Conservation (phyloP, 1,139 yeast genomes). For the Arxiozyma telluris region DNA sequence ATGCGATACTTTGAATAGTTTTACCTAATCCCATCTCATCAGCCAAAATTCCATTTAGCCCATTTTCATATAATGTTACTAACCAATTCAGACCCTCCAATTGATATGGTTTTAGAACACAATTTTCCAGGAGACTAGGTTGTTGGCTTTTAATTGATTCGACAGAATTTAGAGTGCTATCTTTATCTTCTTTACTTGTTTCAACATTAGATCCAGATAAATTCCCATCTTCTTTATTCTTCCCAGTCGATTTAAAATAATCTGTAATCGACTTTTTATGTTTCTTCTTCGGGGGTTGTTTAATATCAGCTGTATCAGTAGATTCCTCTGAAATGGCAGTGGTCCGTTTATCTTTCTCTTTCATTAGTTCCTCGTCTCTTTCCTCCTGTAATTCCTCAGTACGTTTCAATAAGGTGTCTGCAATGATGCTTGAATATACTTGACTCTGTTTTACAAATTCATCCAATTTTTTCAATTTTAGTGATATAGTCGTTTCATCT, state of each 20-base stretch:
- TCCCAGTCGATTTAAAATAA: slow-evolving; percentile 19
- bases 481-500: slow-evolving; percentile 22
- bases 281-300: slow-evolving; percentile 21
- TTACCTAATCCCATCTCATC: slow-evolving; percentile 98
- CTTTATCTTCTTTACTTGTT: slow-evolving; percentile 7
- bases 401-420: slow-evolving; percentile 58
- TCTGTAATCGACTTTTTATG: slow-evolving; percentile 17
- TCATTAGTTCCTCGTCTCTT: slow-evolving; percentile 5
- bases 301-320: neutral
- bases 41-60: slow-evolving; percentile 87
- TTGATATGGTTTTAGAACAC: slow-evolving; percentile 71
- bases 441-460: slow-evolving; percentile 75
- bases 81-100: slow-evolving; percentile 89
- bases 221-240: slow-evolving; percentile 1
- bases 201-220: slow-evolving; percentile 8
- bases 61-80: slow-evolving; percentile 79
- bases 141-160: slow-evolving; percentile 34
- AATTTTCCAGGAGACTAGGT: slow-evolving; percentile 61
- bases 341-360: slow-evolving; percentile 2
- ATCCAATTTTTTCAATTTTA: slow-evolving; percentile 54
- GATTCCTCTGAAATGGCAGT: slow-evolving; percentile 4
- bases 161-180: neutral
- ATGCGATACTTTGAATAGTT: slow-evolving; percentile 77
- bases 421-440: slow-evolving; percentile 71
- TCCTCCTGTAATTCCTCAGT: slow-evolving; percentile 28